Conservation (phyloP, 306 rosid species). For the Cicer chorassanicum region DNA sequence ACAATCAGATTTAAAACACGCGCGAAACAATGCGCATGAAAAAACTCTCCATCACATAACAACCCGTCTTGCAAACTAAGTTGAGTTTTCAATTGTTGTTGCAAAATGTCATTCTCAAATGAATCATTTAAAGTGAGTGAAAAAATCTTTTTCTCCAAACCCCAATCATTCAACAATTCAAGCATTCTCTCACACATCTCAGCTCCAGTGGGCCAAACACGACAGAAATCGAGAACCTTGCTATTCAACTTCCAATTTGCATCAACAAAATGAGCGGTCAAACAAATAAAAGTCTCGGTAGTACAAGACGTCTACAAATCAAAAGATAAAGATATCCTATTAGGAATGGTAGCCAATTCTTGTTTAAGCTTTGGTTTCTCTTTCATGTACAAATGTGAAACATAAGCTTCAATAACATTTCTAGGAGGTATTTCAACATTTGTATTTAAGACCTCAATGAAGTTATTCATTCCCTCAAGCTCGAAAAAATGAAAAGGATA, state of each 20-base stretch:
- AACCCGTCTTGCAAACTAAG: background rate
- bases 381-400: background rate
- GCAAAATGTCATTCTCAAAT: background rate
- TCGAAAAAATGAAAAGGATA: background rate
- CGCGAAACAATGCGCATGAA: slow-evolving; percentile 8
- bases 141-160: slow-evolving; percentile 5
- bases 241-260: slow-evolving; percentile 1
- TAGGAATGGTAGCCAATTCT: background rate
- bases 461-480: background rate
- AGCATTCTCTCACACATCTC: background rate
- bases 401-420: background rate
- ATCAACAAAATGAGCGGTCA: slow-evolving; percentile 1
- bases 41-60: slow-evolving; percentile 16
- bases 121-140: slow-evolving; percentile 9
- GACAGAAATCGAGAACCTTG: background rate
- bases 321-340: slow-evolving; percentile 5
- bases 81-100: background rate
- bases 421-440: background rate
- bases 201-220: background rate
- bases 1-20: background rate
- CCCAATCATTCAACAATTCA: slow-evolving; percentile 10
- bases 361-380: slow-evolving; percentile 1
- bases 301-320: background rate
- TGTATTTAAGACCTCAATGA: background rate
- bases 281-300: background rate